Evolutionary conservation across 2,329 filamentous ascomycete species (phyloP), one percentile per base, ranked within the genome.

Genomic region (Exophiala sideris): DNA sequence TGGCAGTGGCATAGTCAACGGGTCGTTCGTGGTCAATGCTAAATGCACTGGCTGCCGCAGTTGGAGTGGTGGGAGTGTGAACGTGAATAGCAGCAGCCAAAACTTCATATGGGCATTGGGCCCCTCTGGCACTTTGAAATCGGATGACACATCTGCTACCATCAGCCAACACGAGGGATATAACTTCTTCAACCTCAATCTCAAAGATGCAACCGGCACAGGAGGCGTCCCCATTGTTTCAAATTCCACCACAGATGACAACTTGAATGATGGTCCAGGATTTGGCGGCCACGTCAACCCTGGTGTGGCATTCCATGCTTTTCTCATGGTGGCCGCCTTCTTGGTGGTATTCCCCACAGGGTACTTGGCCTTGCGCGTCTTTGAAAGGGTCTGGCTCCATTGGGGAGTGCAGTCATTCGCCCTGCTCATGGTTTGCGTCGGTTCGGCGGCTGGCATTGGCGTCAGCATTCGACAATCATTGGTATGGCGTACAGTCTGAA

Each of bases 51-150:
- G 78, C 62, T 85, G 79, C 61, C 75, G 78, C 33, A 72, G 66
- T 40, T 84, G 81, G 81, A 67, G 67, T 10, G 67, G 67, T 11
- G 78, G 79, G 35, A 73, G 66, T 34, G 66, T 85, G 53, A 75
- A 85, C 61, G 70, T 79, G n/a, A 70, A 66, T n/a, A 76, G 72
- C 47, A 70, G 68, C 11, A 66, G 69, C 11, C 74, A 79, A 57
- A 69, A 70, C 38, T 81, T 79, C 67, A 78, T 84, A 50, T 86
- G 77, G 64, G 83, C 80, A 14, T 69, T 78, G 18, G 83, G 83
- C 0, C 77, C 79, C 4, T 62, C 65, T n/a, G 75, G 74, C 36
- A 62, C 66, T 12, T 52, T 70, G 18, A 65, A 67, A 18, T 78
- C 73, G 50, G 69, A 83, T 60, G 69, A 70, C 34, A 48, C 63